Evolutionary conservation across 306 rosid species (phyloP).

Genomic region (Castanea crenata): DNA sequence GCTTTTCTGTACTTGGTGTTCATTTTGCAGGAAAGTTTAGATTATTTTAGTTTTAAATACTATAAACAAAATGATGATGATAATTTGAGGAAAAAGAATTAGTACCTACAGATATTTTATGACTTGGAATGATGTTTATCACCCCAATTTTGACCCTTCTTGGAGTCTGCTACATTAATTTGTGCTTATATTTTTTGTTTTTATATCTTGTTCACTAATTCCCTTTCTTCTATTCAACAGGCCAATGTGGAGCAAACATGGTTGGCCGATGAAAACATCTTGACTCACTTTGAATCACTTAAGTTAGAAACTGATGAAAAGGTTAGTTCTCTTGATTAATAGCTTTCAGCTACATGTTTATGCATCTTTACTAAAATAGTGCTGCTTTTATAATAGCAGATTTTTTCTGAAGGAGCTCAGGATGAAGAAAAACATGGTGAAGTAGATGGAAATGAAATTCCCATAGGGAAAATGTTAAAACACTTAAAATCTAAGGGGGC

Average conservation of each 20-base stretch:
- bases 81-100: background rate
- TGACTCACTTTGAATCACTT: conserved; percentile 84
- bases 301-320: conserved; percentile 58
- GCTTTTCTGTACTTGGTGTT: conserved; percentile 15
- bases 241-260: conserved; percentile 57
- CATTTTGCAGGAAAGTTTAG: background rate
- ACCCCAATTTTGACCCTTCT: background rate
- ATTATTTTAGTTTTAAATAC: background rate
- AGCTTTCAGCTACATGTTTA: conserved; percentile 5
- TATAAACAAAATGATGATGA: background rate
- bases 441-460: conserved; percentile 60
- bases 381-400: conserved; percentile 39
- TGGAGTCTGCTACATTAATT: conserved; percentile 11
- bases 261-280: conserved; percentile 68
- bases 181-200: conserved; percentile 1
- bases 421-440: conserved; percentile 58
- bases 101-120: conserved; percentile 2
- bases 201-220: conserved; percentile 22
- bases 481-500: conserved; percentile 57
- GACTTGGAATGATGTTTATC: background rate
- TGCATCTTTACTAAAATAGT: conserved; percentile 17
- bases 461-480: conserved; percentile 75
- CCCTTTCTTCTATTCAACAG: conserved; percentile 40
- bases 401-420: conserved; percentile 43
- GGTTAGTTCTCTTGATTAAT: conserved; percentile 40